These are phyloP conservation scores for Choanephora cucurbitarum DNA, from an alignment of 371 early-diverging fungal species.

Conservation along the genomic window DNA sequence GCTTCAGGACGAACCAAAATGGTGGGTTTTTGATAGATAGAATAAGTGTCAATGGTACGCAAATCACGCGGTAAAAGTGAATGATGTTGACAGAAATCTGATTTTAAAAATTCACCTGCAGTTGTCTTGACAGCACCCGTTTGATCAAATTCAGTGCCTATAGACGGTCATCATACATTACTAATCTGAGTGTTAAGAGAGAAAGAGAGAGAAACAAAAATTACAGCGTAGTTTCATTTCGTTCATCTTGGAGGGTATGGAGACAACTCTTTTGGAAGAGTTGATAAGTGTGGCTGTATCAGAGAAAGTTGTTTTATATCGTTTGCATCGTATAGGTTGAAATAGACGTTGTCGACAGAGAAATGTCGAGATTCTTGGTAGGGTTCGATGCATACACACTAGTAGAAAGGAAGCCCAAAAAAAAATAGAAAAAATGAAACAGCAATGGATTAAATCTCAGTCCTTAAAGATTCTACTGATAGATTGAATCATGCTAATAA, in stretches of 20 bases:
- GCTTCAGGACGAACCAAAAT: conserved; percentile 86
- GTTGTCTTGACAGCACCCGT: conserved; percentile 69
- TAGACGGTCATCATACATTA: background rate
- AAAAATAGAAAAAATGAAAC: too few relatives aligned
- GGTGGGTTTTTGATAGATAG: conserved; percentile 78
- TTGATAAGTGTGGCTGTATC: conserved; percentile 1
- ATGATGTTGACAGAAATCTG: conserved; percentile 76
- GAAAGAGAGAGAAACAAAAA: background rate
- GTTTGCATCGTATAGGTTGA: background rate
- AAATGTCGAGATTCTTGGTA: background rate
- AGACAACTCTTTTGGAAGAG: conserved; percentile 4
- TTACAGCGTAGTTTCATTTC: conserved; percentile 39
- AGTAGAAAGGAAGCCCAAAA: too few relatives aligned
- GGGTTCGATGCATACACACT: too few relatives aligned
- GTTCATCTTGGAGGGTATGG: conserved; percentile 29
- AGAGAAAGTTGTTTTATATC: background rate
- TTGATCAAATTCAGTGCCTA: conserved; percentile 77
- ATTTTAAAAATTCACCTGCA: conserved; percentile 78
- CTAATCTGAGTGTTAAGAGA: background rate
- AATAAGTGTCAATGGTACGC: conserved; percentile 78
- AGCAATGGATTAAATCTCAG: too few relatives aligned
- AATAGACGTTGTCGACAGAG: background rate
- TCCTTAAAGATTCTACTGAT: background rate
- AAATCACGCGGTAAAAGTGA: conserved; percentile 78
- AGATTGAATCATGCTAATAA: background rate